Base-by-base conservation (phyloP, 2,329 filamentous ascomycete species). In the Penicillium frequentans region DNA sequence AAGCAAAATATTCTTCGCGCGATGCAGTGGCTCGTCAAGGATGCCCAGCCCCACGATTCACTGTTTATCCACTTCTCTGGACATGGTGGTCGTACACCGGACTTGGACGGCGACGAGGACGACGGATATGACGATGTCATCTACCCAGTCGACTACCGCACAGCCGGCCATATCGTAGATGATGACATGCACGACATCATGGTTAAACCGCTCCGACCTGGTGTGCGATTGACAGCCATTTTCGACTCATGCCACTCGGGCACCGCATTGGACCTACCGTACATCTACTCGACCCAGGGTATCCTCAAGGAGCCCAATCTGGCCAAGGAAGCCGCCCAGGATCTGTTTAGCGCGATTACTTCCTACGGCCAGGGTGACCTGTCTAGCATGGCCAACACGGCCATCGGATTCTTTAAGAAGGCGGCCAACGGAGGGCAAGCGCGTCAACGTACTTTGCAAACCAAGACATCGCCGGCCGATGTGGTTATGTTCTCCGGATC, bases 11-110 rank as follows among this genome's bases (percentile, higher is more conserved):
- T 98, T 54, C 75, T 98, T 19, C 84, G 93, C 51, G 93, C 93
- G 24, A 98, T 98, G 93, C 92, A 97, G 70, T 98, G 93, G 93
- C 81, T 98, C n/a, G 92, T 97, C 58, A 96, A 96, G 75, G 93
- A 96, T 70, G 93, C 93, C 6, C 85, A 85, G 57, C 90, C 92
- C 0, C 96, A 97, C 72, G 93, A 98, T 72, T 96, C 93, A 5
- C 82, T 98, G 1, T 97, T 98, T 77, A 95, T 97, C 76, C 93
- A 98, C 78, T 98, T 96, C 74, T 96, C 93, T 33, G 92, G 90
- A 35, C 89, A 91, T 67, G 89, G 89, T 60, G 89, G 89, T 52
- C 89, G 91, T 69, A 89, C 88, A 1, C 82, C 87, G 60, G 89
- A 92, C 68, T 67, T 84, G 9, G 87, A 91, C 66, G 88, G 89